Base-by-base conservation (phyloP, 208 protist genomes). In the Jaenimonas drosophilae region DNA sequence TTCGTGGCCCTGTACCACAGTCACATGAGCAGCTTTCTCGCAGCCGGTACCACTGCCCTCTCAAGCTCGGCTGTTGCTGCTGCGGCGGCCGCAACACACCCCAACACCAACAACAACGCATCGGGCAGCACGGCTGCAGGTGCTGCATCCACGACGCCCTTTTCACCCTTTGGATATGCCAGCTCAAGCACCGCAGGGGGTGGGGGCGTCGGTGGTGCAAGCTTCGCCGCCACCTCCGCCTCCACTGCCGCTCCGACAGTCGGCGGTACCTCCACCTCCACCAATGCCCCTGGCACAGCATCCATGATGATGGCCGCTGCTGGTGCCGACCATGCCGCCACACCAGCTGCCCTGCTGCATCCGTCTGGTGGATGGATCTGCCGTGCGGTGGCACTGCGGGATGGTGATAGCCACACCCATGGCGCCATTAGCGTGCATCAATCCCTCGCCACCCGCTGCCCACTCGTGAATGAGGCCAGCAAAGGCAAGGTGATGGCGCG, bases 401-500 rank as follows among this genome's bases (percentile, higher is more conserved):
- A 84, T 21, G 64, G 71, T 24, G 74, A 92, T 39, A 63, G 51
- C 19, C 63, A 86, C 54, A 57, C 71, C 28, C 83, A 62, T 64
- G 78, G 78, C 20, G 83, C 78, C 20, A 82, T 92, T 53, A 92
- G 84, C 55, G 76, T 92, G 1, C 69, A 68, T 44, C 71, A 83
- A 30, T 58, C 67, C 4, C 66, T 89, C 44, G 76, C 66, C n/a
- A 56, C 54, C 6, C 63, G 70, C 40, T 83, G 71, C 40, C 39
- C 64, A 9, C 57, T 89, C 16, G 68, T 92, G 14, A 88, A 85
- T 55, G 74, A 92, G 34, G 67, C 78, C 16, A 70, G 77, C 21
- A 87, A 89, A 45, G 73, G 74, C 20, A 76, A 65, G 12, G 54
- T 70, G 2, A 71, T 76, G 50, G 75, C 70, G 16, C 65, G 66